Base-by-base conservation (phyloP, 495 filamentous ascomycete species). In the Penicillium coffeae region DNA sequence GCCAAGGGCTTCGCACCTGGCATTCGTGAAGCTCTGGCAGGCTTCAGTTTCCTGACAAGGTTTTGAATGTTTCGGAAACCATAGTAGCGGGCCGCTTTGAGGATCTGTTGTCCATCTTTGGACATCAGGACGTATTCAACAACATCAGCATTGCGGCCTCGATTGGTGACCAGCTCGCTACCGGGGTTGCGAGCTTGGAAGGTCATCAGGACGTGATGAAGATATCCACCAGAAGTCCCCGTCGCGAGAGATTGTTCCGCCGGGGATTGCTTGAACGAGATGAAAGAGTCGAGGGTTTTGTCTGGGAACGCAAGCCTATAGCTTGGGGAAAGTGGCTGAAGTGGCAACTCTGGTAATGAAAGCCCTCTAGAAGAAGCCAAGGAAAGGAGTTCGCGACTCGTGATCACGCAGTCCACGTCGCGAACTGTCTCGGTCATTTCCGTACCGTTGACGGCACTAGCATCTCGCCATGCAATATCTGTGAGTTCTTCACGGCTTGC, bases 41-140 rank as follows among this genome's bases (percentile, higher is more conserved):
- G 93, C 58, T 94, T 95, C 35, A 98, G 69, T 47, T 86, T 82
- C 4, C 93, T 80, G 21, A 98, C 94, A 13, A 98, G 77, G 54
- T 98, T 98, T 64, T 96, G 92, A 51, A 98, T 98, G 55, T 98
- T 98, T 25, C 92, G 79, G 72, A 97, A 98, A 2, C 93, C 93
- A 60, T 97, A 98, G 60, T 90, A 97, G 42, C 93, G 82, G 14
- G 90, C 90, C 21, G 89, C 84, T 57, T 83, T 87, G 71, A 95
- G 80, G 10, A 95, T 57, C 1, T 77, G 66, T 36, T 82, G 69
- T 1, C 79, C 80, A 1, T 71, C 70, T 21, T 68, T 42, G 2
- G 69, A 69, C 30, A 77, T 70, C 32, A 95, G 71, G 4, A 77
- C 68, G 60, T 90, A 96, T 40, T 97, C 94, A 13, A 88, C 75